These are phyloP conservation scores for Verbascum thapsus DNA, from an alignment of 257 asterid species.

Conservation along the genomic window DNA sequence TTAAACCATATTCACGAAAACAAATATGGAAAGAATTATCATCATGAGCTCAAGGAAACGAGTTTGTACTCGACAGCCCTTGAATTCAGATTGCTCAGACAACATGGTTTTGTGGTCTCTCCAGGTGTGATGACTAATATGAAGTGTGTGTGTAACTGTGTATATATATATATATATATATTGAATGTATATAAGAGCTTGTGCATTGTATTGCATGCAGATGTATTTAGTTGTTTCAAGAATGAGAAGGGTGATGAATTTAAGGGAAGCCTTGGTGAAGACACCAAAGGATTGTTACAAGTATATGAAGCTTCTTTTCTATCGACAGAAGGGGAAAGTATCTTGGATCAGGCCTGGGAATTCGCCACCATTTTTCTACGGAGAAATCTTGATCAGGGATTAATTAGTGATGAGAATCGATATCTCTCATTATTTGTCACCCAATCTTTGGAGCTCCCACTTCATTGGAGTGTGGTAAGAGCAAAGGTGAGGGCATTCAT, in stretches of 20 bases:
- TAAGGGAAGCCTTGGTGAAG: constrained; percentile 15
- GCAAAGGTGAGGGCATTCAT: constrained; percentile 36
- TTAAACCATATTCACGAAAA: not conserved
- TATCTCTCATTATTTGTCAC: constrained; percentile 5
- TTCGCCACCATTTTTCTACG: constrained; percentile 22
- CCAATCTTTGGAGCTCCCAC: constrained; percentile 37
- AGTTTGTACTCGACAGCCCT: constrained; percentile 29
- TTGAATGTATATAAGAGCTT: too few relatives aligned
- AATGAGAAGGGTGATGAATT: too few relatives aligned
- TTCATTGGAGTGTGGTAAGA: constrained; percentile 31
- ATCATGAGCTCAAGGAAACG: not conserved
- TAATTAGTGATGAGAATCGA: not conserved
- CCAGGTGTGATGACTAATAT: constrained; percentile 19
- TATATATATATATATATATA: too few relatives aligned
- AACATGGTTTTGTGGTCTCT: constrained; percentile 27
- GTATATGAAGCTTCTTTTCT: constrained; percentile 41
- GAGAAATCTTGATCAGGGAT: not conserved
- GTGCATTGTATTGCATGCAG: too few relatives aligned
- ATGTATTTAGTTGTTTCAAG: too few relatives aligned
- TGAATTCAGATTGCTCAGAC: constrained; percentile 30
- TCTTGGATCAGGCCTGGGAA: constrained; percentile 26
- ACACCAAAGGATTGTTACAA: constrained; percentile 26
- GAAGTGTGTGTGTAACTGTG: too few relatives aligned
- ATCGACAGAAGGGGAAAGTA: constrained; percentile 28
- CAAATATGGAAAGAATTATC: not conserved